Conservation (phyloP, 2,329 filamentous ascomycete genomes). For the Phyllosticta capitalensis region DNA sequence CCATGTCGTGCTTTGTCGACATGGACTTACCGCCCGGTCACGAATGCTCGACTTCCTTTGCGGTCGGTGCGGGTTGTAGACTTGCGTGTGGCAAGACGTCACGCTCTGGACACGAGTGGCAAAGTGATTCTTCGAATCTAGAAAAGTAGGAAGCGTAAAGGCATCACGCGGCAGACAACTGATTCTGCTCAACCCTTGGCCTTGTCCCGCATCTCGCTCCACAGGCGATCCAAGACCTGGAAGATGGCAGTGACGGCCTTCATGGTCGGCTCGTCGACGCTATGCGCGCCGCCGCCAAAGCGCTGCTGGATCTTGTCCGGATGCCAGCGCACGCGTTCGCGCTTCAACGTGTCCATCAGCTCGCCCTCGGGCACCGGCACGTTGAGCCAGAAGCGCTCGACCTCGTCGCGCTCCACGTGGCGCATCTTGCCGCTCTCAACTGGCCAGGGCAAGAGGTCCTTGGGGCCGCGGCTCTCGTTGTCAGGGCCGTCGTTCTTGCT, state of each 20-base stretch:
- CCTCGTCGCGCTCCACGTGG: constrained; percentile 49
- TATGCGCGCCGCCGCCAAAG: constrained; percentile 48
- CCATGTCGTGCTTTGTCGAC: no score
- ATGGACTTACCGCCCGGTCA: no score
- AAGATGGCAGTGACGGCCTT: constrained; percentile 81
- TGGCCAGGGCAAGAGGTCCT: constrained; percentile 58
- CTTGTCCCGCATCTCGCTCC: constrained; percentile 50
- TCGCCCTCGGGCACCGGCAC: constrained; percentile 34
- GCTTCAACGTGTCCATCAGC: constrained; percentile 53
- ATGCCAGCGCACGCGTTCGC: constrained; percentile 89
- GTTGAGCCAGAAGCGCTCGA: constrained; percentile 60
- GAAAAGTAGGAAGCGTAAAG: no score
- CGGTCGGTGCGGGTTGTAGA: no score
- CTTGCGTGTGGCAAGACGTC: no score
- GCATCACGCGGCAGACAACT: no score
- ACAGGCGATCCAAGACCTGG: constrained; percentile 76
- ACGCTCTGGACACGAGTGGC: no score
- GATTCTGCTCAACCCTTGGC: background rate
- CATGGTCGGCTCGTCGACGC: constrained; percentile 61
- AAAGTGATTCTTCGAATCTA: no score
- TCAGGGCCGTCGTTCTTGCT: constrained; percentile 14
- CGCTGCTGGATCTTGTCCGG: constrained; percentile 95
- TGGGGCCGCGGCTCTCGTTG: background rate
- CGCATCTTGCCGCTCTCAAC: constrained; percentile 50
- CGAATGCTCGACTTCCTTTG: no score